Conservation (phyloP, 164 flowering plant genomes). For the Platanus orientalis region DNA sequence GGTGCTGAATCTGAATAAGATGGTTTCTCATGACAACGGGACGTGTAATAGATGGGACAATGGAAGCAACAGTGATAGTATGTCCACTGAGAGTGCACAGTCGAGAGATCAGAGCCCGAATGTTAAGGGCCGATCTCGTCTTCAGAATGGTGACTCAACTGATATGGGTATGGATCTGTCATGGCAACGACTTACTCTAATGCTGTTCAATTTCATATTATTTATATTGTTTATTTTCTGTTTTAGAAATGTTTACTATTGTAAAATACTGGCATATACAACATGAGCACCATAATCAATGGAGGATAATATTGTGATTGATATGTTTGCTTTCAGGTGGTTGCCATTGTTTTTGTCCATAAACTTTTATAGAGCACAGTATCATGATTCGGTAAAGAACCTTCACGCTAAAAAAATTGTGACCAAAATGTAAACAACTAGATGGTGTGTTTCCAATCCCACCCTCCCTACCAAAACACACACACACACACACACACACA, state of each 20-base stretch:
- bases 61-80: conserved; percentile 42
- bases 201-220: neutral
- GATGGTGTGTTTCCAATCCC: too few relatives aligned
- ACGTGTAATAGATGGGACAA: too few relatives aligned
- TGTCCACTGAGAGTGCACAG: conserved; percentile 46
- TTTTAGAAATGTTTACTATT: neutral
- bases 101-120: conserved; percentile 59
- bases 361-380: neutral
- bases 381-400: neutral
- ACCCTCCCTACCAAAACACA: too few relatives aligned
- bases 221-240: neutral
- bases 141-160: conserved; percentile 40
- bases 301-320: neutral
- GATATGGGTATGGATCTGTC: conserved; percentile 19
- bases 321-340: neutral
- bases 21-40: too few relatives aligned
- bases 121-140: conserved; percentile 32
- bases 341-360: neutral
- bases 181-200: neutral
- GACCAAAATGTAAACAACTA: too few relatives aligned
- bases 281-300: neutral
- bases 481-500: too few relatives aligned
- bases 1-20: conserved; percentile 20
- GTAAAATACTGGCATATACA: too few relatives aligned
- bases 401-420: too few relatives aligned